Evolutionary conservation across 306 rosid genomes (phyloP), one percentile per base, ranked within the genome.

Genomic region (Arachis hypogaea): DNA sequence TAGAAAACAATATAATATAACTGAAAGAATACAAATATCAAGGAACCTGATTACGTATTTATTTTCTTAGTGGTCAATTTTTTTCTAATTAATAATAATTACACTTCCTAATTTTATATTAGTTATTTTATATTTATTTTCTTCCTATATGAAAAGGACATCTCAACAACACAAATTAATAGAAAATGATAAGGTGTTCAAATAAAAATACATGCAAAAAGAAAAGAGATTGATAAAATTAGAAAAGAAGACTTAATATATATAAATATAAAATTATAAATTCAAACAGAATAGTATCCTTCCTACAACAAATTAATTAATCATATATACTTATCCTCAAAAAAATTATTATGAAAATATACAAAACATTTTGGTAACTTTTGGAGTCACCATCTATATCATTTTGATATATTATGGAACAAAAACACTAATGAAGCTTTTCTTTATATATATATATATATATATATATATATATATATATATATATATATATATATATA

Each of bases 111-210:
- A 50, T 29, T 38, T 50, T 50, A 11, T 41, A 22, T 16, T 60
- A 49, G 28, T 22, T 22, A 51, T 63, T 66, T 51, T 14, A 52
- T 16, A 36, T 40, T 74, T 74, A 55, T 33, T 62, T 63, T 74
- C 65, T 55, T n/a, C 30, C 63, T 33, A 42, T 33, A 42, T 44
- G 72, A 64, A 12, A 16, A 47, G 58, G 72, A 43, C 72, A 55
- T 52, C 49, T 11, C 58, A 64, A 64, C 71, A 33, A 14, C 71
- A 64, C 18, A n/a, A 64, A 16, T 7, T 33, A 71, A 71, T 57
- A 59, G 41, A n/a, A 50, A 51, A 8, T 14, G 7, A 11, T 54
- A 14, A 54, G 64, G 72, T 63, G 57, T 49, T 74, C 71, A 63
- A 41, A 52, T 41, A 28, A 73, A 63, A 73, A 51, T 47, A 12